Base-by-base conservation (phyloP, 495 filamentous ascomycete species). In the Aspergillus hancockii region DNA sequence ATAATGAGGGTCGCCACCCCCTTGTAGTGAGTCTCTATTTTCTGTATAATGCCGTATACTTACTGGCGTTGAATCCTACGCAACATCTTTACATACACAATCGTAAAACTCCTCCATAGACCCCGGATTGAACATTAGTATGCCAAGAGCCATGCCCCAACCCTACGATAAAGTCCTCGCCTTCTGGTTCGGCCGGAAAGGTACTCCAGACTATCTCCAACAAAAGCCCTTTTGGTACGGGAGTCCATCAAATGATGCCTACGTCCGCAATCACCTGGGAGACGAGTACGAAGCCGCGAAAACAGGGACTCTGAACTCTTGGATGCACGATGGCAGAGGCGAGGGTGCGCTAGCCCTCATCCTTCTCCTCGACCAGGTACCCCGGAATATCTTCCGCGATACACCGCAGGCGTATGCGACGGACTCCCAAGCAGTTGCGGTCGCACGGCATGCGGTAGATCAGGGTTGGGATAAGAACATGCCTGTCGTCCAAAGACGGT, bases 341-440 rank as follows among this genome's bases (percentile, higher is more conserved):
- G 51, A 62, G 13, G 70, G 70, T 5, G 63, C 68, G 2, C 55
- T 75, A 19, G 71, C 69, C 8, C 55, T 75, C 14, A 69, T 74
- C 46, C 51, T 75, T 6, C 58, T 73, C 0, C 67, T 74, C 8
- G 72, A 75, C 54, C 71, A 73, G 49, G 68, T 75, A 23, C 69
- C 69, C 4, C 67, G 72, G 3, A 75, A 75, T 47, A 67, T 75
- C 54, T 71, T 70, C 53, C 61, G 72, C 9, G 62, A 57, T 21
- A 64, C 64, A 4, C 58, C 68, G 7, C 57, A 63, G 14, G 67
- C 68, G 32, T 75, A 67, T 61, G 65, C 61, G 10, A 64, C 68
- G 12, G 77, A 78, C 49, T 22, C 57, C 2, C 66, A 72, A 34
- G 75, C 73, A 0, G 21, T 70, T 0, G 55, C 63, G 2, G 60